Base-by-base conservation (phyloP, 2,329 filamentous ascomycete species). In the Alternaria sp. region DNA sequence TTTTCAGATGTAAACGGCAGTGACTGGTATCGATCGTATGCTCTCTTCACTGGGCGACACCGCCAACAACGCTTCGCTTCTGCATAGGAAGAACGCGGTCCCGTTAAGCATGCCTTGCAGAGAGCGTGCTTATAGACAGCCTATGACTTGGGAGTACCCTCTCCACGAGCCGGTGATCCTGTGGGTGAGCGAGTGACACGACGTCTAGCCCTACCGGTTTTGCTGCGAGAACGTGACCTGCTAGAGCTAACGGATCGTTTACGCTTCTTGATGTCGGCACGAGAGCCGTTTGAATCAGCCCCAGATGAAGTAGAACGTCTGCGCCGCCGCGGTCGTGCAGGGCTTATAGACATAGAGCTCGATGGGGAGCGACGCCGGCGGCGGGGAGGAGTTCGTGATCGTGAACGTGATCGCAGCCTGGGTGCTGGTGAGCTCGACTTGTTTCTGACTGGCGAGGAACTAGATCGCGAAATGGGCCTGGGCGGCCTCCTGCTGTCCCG, bases 361-460 rank as follows among this genome's bases (percentile, higher is more conserved):
- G 73, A 78, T 61, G 59, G 73, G 19, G 81, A 82, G 57, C 70
- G 74, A 58, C 73, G 77, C 58, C 76, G 76, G 63, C 78, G 78
- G 57, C 76, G 80, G 21, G 73, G 73, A 21, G 76, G 73, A 6
- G 67, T 73, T 46, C 70, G 72, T 46, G 77, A 77, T 46, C 65
- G 67, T 43, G 78, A 77, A 62, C 67, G 66, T 58, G 80, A 82
- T 55, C 57, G 61, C 72, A 79, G 58, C 68, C 75, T 86, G 81
- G 83, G 80, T 77, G 83, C 83, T 81, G 79, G 85, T 86, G 85
- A 87, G 84, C 84, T 84, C 72, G 83, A 84, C 75, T 81, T 81
- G 49, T 30, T 52, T 52, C 49, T 52, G 71, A 81, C 77, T 81
- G 77, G 81, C 72, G 81, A 81, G 77, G 82, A 79, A 70, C 72